phyloP scores from a whole-genome alignment of 2,329 filamentous ascomycete genomes.

The Cladosporium sp. region DNA sequence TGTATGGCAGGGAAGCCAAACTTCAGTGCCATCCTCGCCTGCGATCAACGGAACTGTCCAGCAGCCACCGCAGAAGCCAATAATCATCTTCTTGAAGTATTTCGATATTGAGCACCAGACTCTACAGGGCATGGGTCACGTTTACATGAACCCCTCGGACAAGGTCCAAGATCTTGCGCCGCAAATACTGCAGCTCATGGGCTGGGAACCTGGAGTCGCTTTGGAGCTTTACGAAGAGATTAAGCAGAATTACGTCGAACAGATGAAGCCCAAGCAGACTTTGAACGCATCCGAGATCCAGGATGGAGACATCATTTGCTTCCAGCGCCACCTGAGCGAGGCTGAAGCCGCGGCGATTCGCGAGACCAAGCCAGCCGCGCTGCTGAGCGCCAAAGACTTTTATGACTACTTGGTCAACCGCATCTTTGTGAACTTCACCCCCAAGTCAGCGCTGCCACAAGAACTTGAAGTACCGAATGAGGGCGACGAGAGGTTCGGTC shows the following conservation, averaged over 20 bases:
- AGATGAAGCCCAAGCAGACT: constrained; percentile 85
- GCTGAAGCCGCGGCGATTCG: constrained; percentile 22
- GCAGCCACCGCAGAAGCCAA: constrained; percentile 46
- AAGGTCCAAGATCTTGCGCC: constrained; percentile 82
- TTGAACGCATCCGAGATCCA: constrained; percentile 90
- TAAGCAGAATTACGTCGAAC: constrained; percentile 95
- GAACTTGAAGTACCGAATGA: constrained; percentile 28
- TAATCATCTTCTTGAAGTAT: constrained; percentile 88
- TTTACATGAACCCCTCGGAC: constrained; percentile 83
- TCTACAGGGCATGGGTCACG: constrained; percentile 71
- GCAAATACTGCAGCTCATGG: constrained; percentile 75
- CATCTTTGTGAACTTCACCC: constrained; percentile 72
- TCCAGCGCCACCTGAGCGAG: constrained; percentile 64
- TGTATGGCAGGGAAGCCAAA: constrained; percentile 65
- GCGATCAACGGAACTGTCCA: constrained; percentile 39
- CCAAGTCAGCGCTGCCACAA: constrained; percentile 47
- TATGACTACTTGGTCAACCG: constrained; percentile 92
- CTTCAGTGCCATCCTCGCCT: constrained; percentile 44
- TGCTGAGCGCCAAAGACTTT: constrained; percentile 46
- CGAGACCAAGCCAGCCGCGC: constrained; percentile 26
- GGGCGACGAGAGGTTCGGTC: constrained; percentile 63
- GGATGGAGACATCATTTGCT: constrained; percentile 95
- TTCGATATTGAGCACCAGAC: constrained; percentile 77
- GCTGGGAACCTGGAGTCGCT: constrained; percentile 70
- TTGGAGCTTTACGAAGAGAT: constrained; percentile 90